phyloP scores from a whole-genome alignment of 164 flowering plant species.

The Umbilicus rupestris region DNA sequence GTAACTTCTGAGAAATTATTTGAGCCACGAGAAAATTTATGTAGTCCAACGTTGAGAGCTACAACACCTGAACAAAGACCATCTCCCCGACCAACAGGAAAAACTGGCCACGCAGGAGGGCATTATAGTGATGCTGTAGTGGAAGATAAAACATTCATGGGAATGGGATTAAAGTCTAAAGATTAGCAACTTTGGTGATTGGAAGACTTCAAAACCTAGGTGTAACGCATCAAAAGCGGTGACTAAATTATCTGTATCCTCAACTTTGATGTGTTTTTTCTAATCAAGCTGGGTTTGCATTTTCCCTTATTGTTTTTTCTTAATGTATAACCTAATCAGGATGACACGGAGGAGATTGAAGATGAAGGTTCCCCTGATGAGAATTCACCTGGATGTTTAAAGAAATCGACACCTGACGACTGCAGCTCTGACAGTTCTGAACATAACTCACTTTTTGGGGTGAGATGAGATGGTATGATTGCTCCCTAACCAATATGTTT shows the following conservation, averaged over 20 bases:
- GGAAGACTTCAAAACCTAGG: conserved; percentile 17
- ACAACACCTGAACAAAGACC: too few relatives aligned
- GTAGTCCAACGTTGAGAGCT: conserved; percentile 30
- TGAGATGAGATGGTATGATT: conserved; percentile 20
- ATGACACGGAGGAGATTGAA: conserved; percentile 23
- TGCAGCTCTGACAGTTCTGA: conserved; percentile 27
- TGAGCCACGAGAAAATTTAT: conserved; percentile 18
- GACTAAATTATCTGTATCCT: conserved; percentile 50
- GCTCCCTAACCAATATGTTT: not conserved
- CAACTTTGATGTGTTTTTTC: conserved; percentile 4
- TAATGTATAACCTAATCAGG: conserved; percentile 41
- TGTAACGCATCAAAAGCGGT: conserved; percentile 15
- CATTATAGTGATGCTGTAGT: conserved; percentile 16
- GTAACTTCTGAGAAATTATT: conserved; percentile 12
- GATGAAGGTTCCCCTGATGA: conserved; percentile 20
- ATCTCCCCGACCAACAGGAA: too few relatives aligned
- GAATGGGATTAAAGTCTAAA: too few relatives aligned
- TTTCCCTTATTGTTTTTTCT: conserved; percentile 6
- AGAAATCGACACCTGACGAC: conserved; percentile 32
- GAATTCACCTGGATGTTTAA: conserved; percentile 18
- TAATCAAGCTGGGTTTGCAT: not conserved
- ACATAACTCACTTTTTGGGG: conserved; percentile 24
- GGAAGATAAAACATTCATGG: conserved; percentile 17
- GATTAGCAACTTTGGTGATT: conserved; percentile 23
- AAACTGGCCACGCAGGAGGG: too few relatives aligned